phyloP scores from a whole-genome alignment of 306 rosid species.

The Lagenaria siceraria region DNA sequence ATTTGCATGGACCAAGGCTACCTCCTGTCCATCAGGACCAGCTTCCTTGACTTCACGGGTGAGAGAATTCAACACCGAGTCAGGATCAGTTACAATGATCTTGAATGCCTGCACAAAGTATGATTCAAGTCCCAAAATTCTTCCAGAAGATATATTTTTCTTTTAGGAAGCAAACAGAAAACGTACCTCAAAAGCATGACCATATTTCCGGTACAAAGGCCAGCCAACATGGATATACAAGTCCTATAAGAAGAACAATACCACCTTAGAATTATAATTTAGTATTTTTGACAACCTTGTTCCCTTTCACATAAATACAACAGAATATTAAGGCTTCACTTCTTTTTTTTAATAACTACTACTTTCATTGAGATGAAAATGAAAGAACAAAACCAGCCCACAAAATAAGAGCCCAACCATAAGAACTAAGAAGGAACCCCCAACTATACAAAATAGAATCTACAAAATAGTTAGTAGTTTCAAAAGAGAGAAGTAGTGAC shows the following conservation, averaged over 20 bases:
- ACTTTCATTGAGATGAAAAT: too few relatives aligned
- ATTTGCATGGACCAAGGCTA: conserved; percentile 13
- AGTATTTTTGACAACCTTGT: not conserved
- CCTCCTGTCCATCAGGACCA: conserved; percentile 94
- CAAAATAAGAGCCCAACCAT: too few relatives aligned
- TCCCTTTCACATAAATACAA: not conserved
- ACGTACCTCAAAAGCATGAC: conserved; percentile 91
- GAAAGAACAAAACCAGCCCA: too few relatives aligned
- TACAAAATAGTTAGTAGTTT: too few relatives aligned
- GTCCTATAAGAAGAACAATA: conserved; percentile 34
- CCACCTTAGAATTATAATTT: not conserved
- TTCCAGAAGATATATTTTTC: not conserved
- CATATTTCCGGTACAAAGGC: conserved; percentile 89
- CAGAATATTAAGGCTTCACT: not conserved
- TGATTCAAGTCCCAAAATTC: not conserved
- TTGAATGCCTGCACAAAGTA: conserved; percentile 69
- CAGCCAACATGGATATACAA: conserved; percentile 81
- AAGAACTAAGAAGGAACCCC: too few relatives aligned
- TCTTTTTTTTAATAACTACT: too few relatives aligned
- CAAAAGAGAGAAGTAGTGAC: not conserved
- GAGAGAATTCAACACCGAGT: conserved; percentile 61
- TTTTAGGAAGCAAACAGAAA: not conserved
- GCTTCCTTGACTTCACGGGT: conserved; percentile 74
- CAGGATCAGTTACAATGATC: conserved; percentile 76
- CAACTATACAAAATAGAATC: too few relatives aligned